These are phyloP conservation scores for Epicoccum sorghinum DNA, from an alignment of 2,329 filamentous ascomycete genomes.

Conservation along the genomic window DNA sequence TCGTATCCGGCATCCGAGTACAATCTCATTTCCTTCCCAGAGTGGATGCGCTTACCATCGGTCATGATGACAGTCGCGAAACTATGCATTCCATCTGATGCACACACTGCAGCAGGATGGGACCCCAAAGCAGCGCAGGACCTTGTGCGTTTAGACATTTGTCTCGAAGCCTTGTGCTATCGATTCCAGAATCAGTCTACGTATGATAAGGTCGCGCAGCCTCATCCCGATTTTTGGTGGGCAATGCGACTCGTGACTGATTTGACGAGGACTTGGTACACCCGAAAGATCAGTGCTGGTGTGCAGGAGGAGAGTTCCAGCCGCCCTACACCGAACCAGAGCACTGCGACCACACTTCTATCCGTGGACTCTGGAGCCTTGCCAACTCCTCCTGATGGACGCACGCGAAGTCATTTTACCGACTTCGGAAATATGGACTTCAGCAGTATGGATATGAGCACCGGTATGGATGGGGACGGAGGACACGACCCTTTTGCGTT, in stretches of 20 bases:
- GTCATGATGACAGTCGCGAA: constrained; percentile 37
- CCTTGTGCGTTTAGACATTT: constrained; percentile 38
- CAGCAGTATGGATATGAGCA: constrained; percentile 1
- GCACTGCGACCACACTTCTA: neutral
- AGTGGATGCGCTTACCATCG: constrained; percentile 42
- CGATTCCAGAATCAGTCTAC: constrained; percentile 39
- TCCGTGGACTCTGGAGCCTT: constrained; percentile 9
- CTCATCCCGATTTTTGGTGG: constrained; percentile 40
- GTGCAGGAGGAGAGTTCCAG: neutral
- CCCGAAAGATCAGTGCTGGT: constrained; percentile 29
- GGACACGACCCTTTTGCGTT: constrained; percentile 28
- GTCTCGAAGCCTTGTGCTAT: constrained; percentile 42
- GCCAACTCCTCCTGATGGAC: constrained; percentile 6
- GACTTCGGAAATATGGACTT: neutral
- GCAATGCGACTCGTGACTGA: constrained; percentile 41
- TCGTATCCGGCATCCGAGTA: constrained; percentile 67
- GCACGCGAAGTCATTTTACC: neutral
- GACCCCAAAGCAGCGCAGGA: constrained; percentile 42
- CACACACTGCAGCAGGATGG: constrained; percentile 34
- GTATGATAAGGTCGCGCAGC: constrained; percentile 29
- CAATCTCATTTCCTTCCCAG: constrained; percentile 39
- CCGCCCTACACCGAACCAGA: constrained; percentile 1
- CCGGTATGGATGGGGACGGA: neutral
- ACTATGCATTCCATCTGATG: constrained; percentile 37
- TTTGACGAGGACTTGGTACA: constrained; percentile 38